phyloP scores from a whole-genome alignment of 2,329 filamentous ascomycete genomes.

The Alternaria sp. region DNA sequence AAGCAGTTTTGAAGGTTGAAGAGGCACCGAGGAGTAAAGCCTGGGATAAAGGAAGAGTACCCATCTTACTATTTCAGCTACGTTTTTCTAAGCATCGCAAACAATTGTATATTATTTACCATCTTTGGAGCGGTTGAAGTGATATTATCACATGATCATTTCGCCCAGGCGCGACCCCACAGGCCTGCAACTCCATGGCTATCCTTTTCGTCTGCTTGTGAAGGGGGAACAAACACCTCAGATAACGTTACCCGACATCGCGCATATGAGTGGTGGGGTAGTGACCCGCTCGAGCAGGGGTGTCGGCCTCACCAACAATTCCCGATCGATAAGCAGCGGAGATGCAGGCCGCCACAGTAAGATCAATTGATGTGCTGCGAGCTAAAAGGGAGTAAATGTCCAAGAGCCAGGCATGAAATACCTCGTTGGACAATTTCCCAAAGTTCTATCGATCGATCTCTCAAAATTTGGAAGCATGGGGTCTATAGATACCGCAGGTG shows the following conservation, averaged over 20 bases:
- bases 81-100: background rate
- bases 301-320: background rate
- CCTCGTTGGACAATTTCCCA: no score
- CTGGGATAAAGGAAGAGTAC: background rate
- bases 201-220: background rate
- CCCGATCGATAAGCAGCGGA: conserved; percentile 3
- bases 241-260: background rate
- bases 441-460: no score
- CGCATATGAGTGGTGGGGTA: background rate
- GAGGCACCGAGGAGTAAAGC: background rate
- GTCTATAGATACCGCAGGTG: background rate
- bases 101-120: background rate
- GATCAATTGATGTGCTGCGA: background rate
- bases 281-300: background rate
- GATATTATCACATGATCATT: background rate
- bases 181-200: background rate
- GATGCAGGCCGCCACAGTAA: background rate
- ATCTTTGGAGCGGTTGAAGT: background rate
- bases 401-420: no score
- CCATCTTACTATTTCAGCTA: background rate
- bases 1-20: background rate
- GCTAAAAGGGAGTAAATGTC: background rate
- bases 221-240: background rate
- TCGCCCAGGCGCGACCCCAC: background rate
- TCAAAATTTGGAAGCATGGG: background rate